These are phyloP conservation scores for Tulasnella sp. DNA, from an alignment of 768 basidiomycete genomes.

Conservation along the genomic window DNA sequence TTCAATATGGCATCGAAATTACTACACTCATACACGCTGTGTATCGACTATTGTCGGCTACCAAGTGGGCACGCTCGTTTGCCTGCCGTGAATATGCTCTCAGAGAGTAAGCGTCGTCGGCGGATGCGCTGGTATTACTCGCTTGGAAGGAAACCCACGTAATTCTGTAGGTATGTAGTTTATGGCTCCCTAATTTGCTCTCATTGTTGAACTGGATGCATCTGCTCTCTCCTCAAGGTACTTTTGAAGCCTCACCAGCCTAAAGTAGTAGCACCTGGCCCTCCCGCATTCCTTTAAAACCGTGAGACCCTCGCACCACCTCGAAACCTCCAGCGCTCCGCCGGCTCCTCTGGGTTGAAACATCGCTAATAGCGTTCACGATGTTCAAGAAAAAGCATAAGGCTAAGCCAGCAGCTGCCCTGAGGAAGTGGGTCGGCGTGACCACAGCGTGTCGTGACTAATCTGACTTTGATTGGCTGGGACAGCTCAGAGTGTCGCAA, in stretches of 20 bases:
- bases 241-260: not conserved
- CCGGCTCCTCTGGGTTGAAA: not conserved
- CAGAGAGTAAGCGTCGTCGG: too few species aligned
- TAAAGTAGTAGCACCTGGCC: not conserved
- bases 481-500: conserved; percentile 14
- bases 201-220: too few species aligned
- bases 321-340: not conserved
- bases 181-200: too few species aligned
- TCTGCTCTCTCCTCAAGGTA: too few species aligned
- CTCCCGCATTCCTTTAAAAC: not conserved
- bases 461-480: not conserved
- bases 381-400: conserved; percentile 18
- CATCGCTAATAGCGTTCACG: not conserved
- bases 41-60: too few species aligned
- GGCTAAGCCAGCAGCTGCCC: conserved; percentile 7
- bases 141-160: not conserved
- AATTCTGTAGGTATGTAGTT: too few species aligned
- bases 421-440: not conserved
- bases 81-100: too few species aligned
- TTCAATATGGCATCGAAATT: too few species aligned
- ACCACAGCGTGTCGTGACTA: not conserved
- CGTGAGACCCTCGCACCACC: not conserved
- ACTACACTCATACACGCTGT: too few species aligned
- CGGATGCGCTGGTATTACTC: not conserved
- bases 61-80: too few species aligned